phyloP scores from a whole-genome alignment of 2,329 filamentous ascomycete species.

The Botrytis pseudocinerea region DNA sequence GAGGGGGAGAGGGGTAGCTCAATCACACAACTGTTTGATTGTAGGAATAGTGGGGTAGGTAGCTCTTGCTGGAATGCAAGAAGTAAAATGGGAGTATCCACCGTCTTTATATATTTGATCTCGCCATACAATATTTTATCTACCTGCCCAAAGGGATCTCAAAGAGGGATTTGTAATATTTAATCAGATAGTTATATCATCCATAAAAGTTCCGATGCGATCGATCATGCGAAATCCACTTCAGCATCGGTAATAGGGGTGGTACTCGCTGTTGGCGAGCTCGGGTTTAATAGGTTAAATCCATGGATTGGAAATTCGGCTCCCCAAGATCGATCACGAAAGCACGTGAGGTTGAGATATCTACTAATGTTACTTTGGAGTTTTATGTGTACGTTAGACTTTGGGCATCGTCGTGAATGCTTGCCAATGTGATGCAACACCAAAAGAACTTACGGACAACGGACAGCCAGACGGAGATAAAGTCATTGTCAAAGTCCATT shows the following conservation, averaged over 20 bases:
- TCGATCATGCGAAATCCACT: neutral
- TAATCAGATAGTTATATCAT: neutral
- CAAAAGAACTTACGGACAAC: neutral
- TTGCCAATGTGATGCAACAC: neutral
- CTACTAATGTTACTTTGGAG: neutral
- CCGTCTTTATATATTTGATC: neutral
- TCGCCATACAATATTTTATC: neutral
- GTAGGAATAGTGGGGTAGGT: neutral
- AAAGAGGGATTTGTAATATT: neutral
- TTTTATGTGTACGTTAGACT: neutral
- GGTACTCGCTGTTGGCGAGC: neutral
- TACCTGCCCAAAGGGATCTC: neutral
- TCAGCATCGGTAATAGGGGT: neutral
- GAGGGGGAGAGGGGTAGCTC: conserved; percentile 5
- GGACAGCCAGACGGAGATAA: neutral
- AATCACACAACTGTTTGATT: neutral
- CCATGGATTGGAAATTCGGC: neutral
- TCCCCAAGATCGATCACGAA: neutral
- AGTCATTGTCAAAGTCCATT: neutral
- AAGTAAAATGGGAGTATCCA: neutral
- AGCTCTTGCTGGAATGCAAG: neutral
- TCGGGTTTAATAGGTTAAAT: neutral
- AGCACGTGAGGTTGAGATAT: neutral
- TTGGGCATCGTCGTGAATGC: neutral
- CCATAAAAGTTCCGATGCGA: neutral